Evolutionary conservation across 1,284 basidiomycete genomes (phyloP).

Genomic region (Chiua sp.): DNA sequence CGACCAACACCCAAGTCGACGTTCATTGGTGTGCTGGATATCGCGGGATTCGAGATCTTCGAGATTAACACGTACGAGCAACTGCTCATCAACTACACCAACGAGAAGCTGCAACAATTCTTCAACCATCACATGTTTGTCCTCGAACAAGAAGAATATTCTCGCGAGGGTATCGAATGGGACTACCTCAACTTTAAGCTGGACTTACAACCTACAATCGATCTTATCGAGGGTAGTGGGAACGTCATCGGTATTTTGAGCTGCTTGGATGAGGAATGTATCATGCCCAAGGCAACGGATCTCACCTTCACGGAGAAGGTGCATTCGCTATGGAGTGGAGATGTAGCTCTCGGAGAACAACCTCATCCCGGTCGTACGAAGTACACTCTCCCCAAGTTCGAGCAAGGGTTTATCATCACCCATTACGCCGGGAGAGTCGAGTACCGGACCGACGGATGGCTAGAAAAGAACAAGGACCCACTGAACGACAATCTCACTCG

Average conservation of each 20-base stretch:
- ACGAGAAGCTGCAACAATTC: slow-evolving; percentile 96
- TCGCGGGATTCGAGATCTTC: slow-evolving; percentile 99
- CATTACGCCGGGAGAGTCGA: slow-evolving; percentile 99
- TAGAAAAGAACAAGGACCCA: slow-evolving; percentile 99
- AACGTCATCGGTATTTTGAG: slow-evolving; percentile 88
- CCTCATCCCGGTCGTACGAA: slow-evolving; percentile 80
- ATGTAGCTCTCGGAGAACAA: slow-evolving; percentile 53
- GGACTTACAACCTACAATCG: slow-evolving; percentile 98
- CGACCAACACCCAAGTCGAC: slow-evolving; percentile 92
- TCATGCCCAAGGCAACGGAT: slow-evolving; percentile 99
- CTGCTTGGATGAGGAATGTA: slow-evolving; percentile 97
- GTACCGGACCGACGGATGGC: slow-evolving; percentile 95
- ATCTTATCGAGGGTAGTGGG: slow-evolving; percentile 89
- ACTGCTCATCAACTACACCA: slow-evolving; percentile 98
- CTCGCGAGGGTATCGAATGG: slow-evolving; percentile 97
- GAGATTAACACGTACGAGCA: slow-evolving; percentile 95
- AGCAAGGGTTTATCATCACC: slow-evolving; percentile 94
- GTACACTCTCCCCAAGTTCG: slow-evolving; percentile 88
- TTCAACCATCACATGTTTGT: slow-evolving; percentile 99
- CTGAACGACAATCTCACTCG: slow-evolving; percentile 96
- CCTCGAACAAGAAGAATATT: slow-evolving; percentile 98
- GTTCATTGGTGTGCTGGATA: slow-evolving; percentile 99
- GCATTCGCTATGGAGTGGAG: slow-evolving; percentile 69
- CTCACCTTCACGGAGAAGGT: slow-evolving; percentile 96
- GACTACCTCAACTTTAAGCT: slow-evolving; percentile 99